Conservation (phyloP, 345 rosid species). For the Turnera subulata region DNA sequence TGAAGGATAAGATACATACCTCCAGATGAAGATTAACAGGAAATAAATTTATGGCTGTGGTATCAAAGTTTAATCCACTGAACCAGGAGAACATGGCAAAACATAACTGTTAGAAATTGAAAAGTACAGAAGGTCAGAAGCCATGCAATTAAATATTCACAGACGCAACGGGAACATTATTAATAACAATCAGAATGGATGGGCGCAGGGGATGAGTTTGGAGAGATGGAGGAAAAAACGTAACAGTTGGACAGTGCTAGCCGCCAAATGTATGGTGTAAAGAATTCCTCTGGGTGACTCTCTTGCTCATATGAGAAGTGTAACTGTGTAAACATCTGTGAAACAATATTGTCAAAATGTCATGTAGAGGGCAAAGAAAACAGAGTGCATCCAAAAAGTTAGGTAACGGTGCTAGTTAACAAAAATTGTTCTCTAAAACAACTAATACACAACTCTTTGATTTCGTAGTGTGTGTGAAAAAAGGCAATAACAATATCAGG, state of each 20-base stretch:
- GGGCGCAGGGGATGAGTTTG: background rate
- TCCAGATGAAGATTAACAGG: constrained; percentile 54
- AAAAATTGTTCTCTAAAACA: too few species aligned
- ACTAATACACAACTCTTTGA: too few species aligned
- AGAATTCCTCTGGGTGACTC: constrained; percentile 96
- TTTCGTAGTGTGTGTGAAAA: too few species aligned
- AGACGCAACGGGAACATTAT: background rate
- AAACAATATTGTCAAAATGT: constrained; percentile 3
- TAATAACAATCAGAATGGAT: background rate
- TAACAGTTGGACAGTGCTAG: constrained; percentile 69
- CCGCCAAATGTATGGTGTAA: constrained; percentile 88
- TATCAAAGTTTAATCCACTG: constrained; percentile 73
- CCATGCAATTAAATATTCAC: too few species aligned
- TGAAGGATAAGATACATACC: too few species aligned
- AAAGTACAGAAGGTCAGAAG: background rate
- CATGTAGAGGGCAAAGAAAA: background rate
- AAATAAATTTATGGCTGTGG: constrained; percentile 68
- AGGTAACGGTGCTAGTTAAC: too few species aligned
- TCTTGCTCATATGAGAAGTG: constrained; percentile 98
- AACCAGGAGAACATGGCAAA: constrained; percentile 4
- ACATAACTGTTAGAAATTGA: constrained; percentile 1
- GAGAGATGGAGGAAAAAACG: background rate
- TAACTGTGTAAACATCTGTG: constrained; percentile 90
- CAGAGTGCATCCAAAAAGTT: background rate
- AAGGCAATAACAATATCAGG: too few species aligned